Base-by-base conservation (phyloP, 108 stramenopile genomes). In the Fragilaria crotonensis region DNA sequence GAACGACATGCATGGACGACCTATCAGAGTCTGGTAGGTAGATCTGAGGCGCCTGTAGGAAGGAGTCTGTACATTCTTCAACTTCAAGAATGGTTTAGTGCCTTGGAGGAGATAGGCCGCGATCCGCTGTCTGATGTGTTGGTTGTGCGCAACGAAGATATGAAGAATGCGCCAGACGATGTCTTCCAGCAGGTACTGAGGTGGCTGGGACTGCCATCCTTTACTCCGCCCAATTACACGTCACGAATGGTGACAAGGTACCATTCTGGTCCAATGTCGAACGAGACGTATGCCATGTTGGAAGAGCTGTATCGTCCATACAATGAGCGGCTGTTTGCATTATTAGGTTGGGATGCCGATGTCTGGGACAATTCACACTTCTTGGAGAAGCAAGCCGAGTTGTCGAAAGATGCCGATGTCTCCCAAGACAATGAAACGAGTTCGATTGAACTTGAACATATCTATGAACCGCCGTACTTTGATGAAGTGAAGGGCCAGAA, bases 1-100 rank as follows among this genome's bases (percentile, higher is more conserved):
- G 49, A 50, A 25, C 23, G 23, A 23, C 17, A 19, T 5, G 49
- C 49, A 19, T 50, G 49, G 49, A 50, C 49, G 49, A 50, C n/a
- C 7, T 50, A 50, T 22, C 49, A 41, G 14, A 41, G 11, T 14
- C 11, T 11, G 14, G 14, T 41, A 11, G 11, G 14, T 11, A 41
- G 14, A 14, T 14, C 7, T 7, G 17, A 21, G 5, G 20, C 20
- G 7, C 49, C 49, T 50, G 49, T 50, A 9, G 23, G 22, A 25
- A 7, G 49, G 9, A 19, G 49, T 7, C 20, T 50, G 49, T 50
- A 50, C 20, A 25, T 25, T 19, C 22, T 50, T 19, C 49, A 19
- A 7, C 7, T 50, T 5, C 22, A 25, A 25, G 22, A 50, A 7
- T 50, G 49, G 49, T 50, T 19, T 21, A 19, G 49, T 5, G 49